Conservation (phyloP, 306 rosid genomes). For the Glycyrrhiza uralensis region DNA sequence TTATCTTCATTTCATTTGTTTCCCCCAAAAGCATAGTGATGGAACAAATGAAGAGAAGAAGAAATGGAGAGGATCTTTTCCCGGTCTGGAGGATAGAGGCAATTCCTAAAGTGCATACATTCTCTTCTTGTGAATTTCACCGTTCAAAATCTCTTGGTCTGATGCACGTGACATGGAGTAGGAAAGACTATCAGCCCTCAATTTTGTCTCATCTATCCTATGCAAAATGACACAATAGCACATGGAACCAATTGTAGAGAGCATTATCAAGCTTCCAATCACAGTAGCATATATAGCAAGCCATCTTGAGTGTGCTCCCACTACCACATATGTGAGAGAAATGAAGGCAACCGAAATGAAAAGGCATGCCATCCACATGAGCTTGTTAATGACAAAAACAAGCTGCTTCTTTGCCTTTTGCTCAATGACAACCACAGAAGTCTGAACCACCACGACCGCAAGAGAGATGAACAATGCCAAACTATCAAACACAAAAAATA, state of each 20-base stretch:
- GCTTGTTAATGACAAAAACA: constrained; percentile 93
- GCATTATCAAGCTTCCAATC: constrained; percentile 85
- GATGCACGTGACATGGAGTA: constrained; percentile 67
- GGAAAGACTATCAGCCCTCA: constrained; percentile 74
- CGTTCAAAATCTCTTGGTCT: constrained; percentile 80
- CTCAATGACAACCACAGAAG: constrained; percentile 92
- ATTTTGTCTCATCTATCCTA: constrained; percentile 74
- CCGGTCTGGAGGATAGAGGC: background rate
- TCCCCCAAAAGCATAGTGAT: too few relatives aligned
- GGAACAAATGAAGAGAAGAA: too few relatives aligned
- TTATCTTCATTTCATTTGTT: too few relatives aligned
- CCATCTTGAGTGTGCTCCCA: constrained; percentile 77
- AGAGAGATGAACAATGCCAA: constrained; percentile 93
- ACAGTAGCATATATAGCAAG: constrained; percentile 81
- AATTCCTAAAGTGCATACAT: constrained; percentile 82
- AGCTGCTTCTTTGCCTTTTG: constrained; percentile 90
- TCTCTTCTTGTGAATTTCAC: constrained; percentile 81
- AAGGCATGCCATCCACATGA: constrained; percentile 99
- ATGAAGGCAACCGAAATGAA: constrained; percentile 89
- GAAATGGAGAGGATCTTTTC: too few relatives aligned
- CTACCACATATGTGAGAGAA: constrained; percentile 85
- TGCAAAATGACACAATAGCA: constrained; percentile 85
- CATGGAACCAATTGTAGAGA: constrained; percentile 95
- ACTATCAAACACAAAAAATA: constrained; percentile 79
- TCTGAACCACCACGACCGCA: constrained; percentile 96